Base-by-base conservation (phyloP, 805 yeast genomes). In the Spathaspora girioi region DNA sequence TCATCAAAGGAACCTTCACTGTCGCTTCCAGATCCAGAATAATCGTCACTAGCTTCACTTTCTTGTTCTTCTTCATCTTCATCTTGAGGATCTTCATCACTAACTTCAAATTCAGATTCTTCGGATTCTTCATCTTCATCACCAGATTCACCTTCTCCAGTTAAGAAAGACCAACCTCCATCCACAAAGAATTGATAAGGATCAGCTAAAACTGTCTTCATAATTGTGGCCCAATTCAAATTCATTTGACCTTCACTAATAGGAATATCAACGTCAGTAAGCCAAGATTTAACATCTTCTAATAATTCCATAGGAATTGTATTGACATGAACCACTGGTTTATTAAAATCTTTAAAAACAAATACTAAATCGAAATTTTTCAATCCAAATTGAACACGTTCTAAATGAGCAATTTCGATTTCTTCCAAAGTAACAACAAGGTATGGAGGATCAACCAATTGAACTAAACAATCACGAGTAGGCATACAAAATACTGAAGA, bases 361-460 rank as follows among this genome's bases (percentile, higher is more conserved):
- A 94, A 91, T n/a, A 94, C 99, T 68, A 94, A 71, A 75, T 94
- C 99, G 61, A 94, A 94, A 71, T 94, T 94, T 74, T 91, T 91
- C 64, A 94, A 80, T 1, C 99, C 99, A 68, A 94, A 94, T 69
- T 91, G 97, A 41, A 94, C 96, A 77, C 99, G 87, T 78, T 94
- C 99, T 62, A 94, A 76, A 69, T 93, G 96, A 11, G 96, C 97
- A 52, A 94, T 77, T 73, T 94, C 99, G 53, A 94, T 88, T 61
- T 94, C 98, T 55, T 84, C 90, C 57, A 94, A 76, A 3, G 96
- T 89, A 29, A 94, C 84, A 40, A 93, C 98, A 67, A 92, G 74
- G 65, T 92, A 94, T 47, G 99, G 99, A 5, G 97, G 93, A 64
- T 94, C 99, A 54, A 91, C 81, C 56, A 94, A 79, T 73, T 93